Evolutionary conservation across 1,139 yeast genomes (phyloP), one percentile per base, ranked within the genome.

Genomic region (Blastobotrys serpentis): DNA sequence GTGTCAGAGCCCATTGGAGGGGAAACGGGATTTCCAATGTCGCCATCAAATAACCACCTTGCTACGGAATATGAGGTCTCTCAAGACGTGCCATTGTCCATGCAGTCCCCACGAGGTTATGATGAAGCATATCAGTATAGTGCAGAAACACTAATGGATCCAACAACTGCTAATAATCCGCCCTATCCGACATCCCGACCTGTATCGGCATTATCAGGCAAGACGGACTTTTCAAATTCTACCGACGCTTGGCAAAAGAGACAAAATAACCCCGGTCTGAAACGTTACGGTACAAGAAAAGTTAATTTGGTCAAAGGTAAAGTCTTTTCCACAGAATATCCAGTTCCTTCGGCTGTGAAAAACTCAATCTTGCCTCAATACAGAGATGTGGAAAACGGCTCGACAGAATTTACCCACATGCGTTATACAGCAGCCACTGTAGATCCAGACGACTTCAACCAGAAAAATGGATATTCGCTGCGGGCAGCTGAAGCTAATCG

Each of bases 381-480:
- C 69, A 74, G 61, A 65, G 86, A 64, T 80, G 81, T 64, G 78
- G 94, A 95, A 77, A 85, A 56, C 78, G 75, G 70, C 7, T 55
- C 65, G 32, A 68, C 68, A n/a, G 98, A 92, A 66, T 92, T 87
- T 63, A 83, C 92, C 11, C 87, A 86, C 67, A 89, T 92, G 96
- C 81, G 96, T 54, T 89, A 90, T 66, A 86, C 96, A 0, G 97
- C 97, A 0, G 87, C 95, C 64, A 90, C 98, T 1, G 76, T 92
- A 0, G 87, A 85, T 53, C 96, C 97, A 1, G 92, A 88, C 65
- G 82, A 84, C 38, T 92, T 86, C 63, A 77, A 78, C 13, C 95
- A 86, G 66, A 74, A 72, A 4, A 80, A 79, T 46, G 98, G 98
- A 0, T 92, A 89, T 67, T 82, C 88, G 1, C 71, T 92, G 47